These are phyloP conservation scores for Sideroxylon spinosum DNA, from an alignment of 179 eudicot species.

Conservation along the genomic window DNA sequence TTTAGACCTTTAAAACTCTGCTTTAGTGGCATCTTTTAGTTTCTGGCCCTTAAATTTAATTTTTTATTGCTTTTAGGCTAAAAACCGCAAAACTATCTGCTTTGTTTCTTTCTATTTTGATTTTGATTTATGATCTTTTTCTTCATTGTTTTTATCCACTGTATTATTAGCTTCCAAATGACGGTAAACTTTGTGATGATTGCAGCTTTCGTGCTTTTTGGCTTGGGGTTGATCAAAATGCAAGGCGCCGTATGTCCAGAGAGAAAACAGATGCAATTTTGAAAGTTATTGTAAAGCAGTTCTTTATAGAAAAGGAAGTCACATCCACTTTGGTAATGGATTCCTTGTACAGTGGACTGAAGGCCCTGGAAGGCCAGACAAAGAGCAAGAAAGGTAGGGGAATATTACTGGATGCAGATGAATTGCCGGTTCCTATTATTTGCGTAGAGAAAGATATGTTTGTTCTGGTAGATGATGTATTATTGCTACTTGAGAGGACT, in stretches of 20 bases:
- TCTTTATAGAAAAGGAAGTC: slow-evolving; percentile 94
- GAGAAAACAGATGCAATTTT: slow-evolving; percentile 71
- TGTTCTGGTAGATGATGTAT: slow-evolving; percentile 82
- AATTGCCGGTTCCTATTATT: slow-evolving; percentile 65
- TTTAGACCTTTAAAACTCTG: background rate
- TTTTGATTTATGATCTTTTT: slow-evolving; percentile 5
- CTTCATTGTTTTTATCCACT: background rate
- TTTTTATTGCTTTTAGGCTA: background rate
- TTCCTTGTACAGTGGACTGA: slow-evolving; percentile 92
- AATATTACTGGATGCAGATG: slow-evolving; percentile 50
- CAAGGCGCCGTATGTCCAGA: slow-evolving; percentile 66
- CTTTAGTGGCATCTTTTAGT: background rate
- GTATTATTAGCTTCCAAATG: background rate
- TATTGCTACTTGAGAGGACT: slow-evolving; percentile 78
- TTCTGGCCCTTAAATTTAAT: background rate
- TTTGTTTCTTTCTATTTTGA: background rate
- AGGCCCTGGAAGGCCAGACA: slow-evolving; percentile 77
- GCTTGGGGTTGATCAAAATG: slow-evolving; percentile 74
- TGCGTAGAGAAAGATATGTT: slow-evolving; percentile 69
- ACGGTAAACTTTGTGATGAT: slow-evolving; percentile 14
- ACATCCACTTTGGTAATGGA: slow-evolving; percentile 97
- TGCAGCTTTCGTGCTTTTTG: slow-evolving; percentile 85
- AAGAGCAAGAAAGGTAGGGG: slow-evolving; percentile 55
- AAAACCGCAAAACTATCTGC: too few species aligned
- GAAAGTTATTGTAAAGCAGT: slow-evolving; percentile 74